Evolutionary conservation across 768 basidiomycete genomes (phyloP).

Genomic region (Termitomyces bulborhizus): DNA sequence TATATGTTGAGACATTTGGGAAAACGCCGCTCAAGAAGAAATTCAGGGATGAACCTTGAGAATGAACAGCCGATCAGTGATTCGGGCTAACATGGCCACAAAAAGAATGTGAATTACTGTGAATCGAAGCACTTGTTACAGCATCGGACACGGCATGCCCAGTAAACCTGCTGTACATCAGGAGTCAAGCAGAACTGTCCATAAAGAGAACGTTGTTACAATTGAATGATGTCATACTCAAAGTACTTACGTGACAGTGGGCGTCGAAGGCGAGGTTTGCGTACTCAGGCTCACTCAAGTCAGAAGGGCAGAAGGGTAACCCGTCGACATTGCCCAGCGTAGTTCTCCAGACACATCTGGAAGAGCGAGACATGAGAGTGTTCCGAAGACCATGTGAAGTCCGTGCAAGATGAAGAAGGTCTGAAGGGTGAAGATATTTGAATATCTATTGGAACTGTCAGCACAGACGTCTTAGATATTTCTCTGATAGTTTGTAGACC

Average conservation of each 20-base stretch:
- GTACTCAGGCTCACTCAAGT: slow-evolving; percentile 31
- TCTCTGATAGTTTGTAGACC: not conserved
- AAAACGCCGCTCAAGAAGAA: slow-evolving; percentile 18
- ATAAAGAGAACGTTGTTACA: not conserved
- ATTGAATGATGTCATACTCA: not conserved
- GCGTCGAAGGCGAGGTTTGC: slow-evolving; percentile 28
- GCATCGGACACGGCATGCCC: slow-evolving; percentile 30
- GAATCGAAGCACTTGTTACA: slow-evolving; percentile 28
- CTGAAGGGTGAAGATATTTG: slow-evolving; percentile 26
- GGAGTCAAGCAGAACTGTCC: slow-evolving; percentile 26
- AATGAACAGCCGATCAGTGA: not conserved
- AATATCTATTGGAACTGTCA: slow-evolving; percentile 24
- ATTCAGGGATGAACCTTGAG: slow-evolving; percentile 25
- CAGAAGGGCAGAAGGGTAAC: slow-evolving; percentile 29
- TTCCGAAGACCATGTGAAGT: slow-evolving; percentile 29
- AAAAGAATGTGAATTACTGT: slow-evolving; percentile 18
- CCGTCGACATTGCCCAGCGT: slow-evolving; percentile 19
- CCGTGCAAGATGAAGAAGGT: slow-evolving; percentile 32
- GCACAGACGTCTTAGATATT: not conserved
- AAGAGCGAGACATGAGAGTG: slow-evolving; percentile 24
- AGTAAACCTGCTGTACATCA: slow-evolving; percentile 26
- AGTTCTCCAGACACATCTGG: slow-evolving; percentile 24
- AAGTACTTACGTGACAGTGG: slow-evolving; percentile 15
- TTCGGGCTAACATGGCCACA: not conserved
- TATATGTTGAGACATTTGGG: slow-evolving; percentile 20